Evolutionary conservation across 2,329 filamentous ascomycete species (phyloP).

Genomic region (Beauveria sp.): DNA sequence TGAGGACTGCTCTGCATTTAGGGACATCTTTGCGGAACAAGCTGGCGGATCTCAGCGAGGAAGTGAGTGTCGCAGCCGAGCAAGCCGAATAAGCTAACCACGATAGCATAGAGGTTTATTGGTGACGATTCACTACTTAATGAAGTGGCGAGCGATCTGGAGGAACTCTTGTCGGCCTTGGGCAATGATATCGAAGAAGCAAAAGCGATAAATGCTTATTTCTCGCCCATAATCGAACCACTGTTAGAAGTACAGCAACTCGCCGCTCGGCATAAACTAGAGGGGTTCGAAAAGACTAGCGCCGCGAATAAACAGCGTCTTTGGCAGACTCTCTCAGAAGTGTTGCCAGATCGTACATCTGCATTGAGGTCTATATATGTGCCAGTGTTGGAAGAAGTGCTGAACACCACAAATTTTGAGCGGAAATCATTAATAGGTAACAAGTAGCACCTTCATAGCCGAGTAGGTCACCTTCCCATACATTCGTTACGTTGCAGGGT

Average conservation of each 20-base stretch:
- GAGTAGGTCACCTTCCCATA: neutral
- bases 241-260: neutral
- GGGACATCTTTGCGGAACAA: neutral
- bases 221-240: neutral
- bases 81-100: neutral
- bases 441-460: neutral
- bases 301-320: neutral
- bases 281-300: neutral
- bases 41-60: neutral
- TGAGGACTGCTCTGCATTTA: neutral
- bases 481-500: neutral
- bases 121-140: neutral
- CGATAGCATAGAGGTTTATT: neutral
- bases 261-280: neutral
- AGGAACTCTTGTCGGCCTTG: neutral
- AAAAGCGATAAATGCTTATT: neutral
- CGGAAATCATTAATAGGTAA: neutral
- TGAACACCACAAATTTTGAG: neutral
- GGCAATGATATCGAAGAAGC: neutral
- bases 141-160: neutral
- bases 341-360: neutral
- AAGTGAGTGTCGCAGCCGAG: no score
- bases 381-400: neutral
- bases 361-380: neutral
- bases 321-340: neutral